These are phyloP conservation scores for Groenewaldozyma auringiensis DNA, from an alignment of 1,139 yeast genomes.

Conservation along the genomic window DNA sequence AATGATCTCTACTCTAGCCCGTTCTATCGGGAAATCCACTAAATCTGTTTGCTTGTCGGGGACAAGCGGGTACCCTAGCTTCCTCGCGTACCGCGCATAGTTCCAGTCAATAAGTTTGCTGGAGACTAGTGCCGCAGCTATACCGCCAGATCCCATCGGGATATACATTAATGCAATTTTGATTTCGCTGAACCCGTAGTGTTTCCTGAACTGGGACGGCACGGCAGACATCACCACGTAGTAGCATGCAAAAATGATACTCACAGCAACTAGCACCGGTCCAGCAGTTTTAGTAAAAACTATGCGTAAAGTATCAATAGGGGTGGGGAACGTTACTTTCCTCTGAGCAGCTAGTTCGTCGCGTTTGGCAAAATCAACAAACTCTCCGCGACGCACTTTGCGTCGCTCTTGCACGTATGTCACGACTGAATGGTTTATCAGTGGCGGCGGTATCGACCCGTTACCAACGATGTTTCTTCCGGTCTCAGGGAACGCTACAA, in stretches of 20 bases:
- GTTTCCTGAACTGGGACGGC: conserved; percentile 5
- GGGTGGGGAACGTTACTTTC: conserved; percentile 1
- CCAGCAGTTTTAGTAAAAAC: conserved; percentile 7
- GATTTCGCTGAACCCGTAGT: conserved; percentile 7
- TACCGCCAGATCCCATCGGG: conserved; percentile 31
- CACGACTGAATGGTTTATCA: conserved; percentile 1
- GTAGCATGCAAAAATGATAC: conserved; percentile 8
- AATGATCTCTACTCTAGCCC: conserved; percentile 35
- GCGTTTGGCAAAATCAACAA: background rate
- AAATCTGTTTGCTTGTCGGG: conserved; percentile 23
- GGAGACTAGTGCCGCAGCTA: conserved; percentile 24
- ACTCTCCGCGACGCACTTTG: background rate
- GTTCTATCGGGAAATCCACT: conserved; percentile 30
- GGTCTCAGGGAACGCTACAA: conserved; percentile 56
- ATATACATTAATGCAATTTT: conserved; percentile 24
- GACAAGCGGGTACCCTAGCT: conserved; percentile 34
- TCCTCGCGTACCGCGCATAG: conserved; percentile 23
- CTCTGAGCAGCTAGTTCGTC: background rate
- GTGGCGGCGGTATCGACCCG: conserved; percentile 25
- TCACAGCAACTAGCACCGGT: conserved; percentile 5
- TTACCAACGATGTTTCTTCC: conserved; percentile 59
- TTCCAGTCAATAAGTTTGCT: conserved; percentile 27
- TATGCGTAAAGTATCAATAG: conserved; percentile 6
- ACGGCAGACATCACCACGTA: conserved; percentile 9
- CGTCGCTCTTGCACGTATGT: background rate